These are phyloP conservation scores for Ambispora gerdemannii DNA, from an alignment of 192 early-diverging fungal genomes.

Conservation along the genomic window DNA sequence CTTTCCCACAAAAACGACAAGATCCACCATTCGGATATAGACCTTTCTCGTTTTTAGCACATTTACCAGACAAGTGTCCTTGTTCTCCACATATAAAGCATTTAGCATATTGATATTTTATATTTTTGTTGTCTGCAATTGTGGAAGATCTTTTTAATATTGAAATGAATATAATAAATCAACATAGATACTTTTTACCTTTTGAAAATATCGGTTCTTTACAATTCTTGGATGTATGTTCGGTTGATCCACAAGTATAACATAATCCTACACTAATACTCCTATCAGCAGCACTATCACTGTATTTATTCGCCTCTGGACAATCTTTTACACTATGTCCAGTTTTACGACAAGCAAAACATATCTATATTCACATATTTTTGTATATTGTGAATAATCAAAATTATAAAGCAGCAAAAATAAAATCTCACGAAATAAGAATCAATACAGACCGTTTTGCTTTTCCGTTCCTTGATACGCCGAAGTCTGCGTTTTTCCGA, in stretches of 20 bases:
- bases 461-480: conserved; percentile 3
- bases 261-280: conserved; percentile 72
- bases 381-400: no score
- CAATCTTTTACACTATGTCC: conserved; percentile 87
- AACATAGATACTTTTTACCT: no score
- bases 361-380: conserved; percentile 52
- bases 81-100: conserved; percentile 85
- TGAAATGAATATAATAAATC: no score
- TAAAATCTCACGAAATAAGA: no score
- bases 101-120: conserved; percentile 73
- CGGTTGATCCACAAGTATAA: conserved; percentile 83
- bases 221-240: conserved; percentile 82
- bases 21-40: conserved; percentile 87
- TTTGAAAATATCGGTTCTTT: conserved; percentile 52
- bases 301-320: conserved; percentile 53
- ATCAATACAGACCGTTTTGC: background rate
- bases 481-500: conserved; percentile 16
- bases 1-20: conserved; percentile 86
- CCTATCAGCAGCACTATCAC: no score
- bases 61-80: conserved; percentile 80
- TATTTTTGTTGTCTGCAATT: no score
- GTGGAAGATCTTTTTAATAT: no score
- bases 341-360: conserved; percentile 80
- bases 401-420: no score
- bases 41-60: conserved; percentile 86